A percentile compares a stretch with the other conserved stretches of the same genome.
These are phyloP conservation scores for Cercis canadensis DNA, from an alignment of 306 rosid genomes.

Conservation along the genomic window DNA sequence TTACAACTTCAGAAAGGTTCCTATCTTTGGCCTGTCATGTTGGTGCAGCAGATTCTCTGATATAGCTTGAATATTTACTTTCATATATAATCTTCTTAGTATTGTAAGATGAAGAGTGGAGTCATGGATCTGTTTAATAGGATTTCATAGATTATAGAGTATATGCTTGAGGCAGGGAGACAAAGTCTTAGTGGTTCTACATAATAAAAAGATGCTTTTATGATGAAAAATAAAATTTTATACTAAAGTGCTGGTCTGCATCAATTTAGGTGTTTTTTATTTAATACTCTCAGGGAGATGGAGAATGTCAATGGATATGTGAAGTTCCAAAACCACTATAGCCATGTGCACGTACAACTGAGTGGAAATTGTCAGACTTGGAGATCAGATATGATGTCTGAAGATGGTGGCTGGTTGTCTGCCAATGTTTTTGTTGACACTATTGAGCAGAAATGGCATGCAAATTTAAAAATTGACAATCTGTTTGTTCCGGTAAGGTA, in stretches of 20 bases:
- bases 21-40: background rate
- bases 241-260: conserved; percentile 10
- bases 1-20: conserved; percentile 14
- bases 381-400: conserved; percentile 70
- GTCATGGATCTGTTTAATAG: too few species aligned
- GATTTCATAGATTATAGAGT: too few species aligned
- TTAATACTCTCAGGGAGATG: conserved; percentile 67
- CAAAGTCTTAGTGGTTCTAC: background rate
- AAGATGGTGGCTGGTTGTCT: conserved; percentile 96
- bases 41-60: conserved; percentile 4
- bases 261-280: conserved; percentile 17
- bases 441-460: conserved; percentile 87
- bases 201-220: conserved; percentile 10
- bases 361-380: conserved; percentile 90
- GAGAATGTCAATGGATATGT: conserved; percentile 83
- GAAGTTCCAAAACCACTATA: conserved; percentile 79
- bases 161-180: too few species aligned
- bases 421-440: conserved; percentile 80
- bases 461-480: conserved; percentile 76
- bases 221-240: conserved; percentile 17
- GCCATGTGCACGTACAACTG: conserved; percentile 66
- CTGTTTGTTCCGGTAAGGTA: conserved; percentile 87
- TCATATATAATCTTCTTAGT: background rate
- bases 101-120: background rate
- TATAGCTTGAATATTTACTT: conserved; percentile 26